These are phyloP conservation scores for Rutstroemia sp. DNA, from an alignment of 2,329 filamentous ascomycete species.

Conservation along the genomic window DNA sequence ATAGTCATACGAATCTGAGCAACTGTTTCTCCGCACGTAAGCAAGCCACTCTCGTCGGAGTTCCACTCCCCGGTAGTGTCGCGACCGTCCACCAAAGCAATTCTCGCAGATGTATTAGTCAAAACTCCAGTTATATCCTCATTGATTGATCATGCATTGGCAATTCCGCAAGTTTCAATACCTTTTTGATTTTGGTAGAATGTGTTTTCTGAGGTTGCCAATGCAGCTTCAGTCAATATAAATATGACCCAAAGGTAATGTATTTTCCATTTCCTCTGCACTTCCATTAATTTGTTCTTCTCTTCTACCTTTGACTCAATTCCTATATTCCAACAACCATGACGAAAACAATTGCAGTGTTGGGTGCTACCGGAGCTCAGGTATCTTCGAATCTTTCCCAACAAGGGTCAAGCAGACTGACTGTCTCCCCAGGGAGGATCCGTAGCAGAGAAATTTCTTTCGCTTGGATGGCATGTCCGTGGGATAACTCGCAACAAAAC, in stretches of 20 bases:
- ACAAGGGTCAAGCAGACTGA: neutral
- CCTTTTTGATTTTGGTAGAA: too few species aligned
- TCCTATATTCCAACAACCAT: neutral
- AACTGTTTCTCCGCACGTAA: neutral
- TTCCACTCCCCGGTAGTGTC: neutral
- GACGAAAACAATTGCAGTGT: neutral
- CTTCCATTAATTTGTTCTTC: too few species aligned
- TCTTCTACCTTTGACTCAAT: too few species aligned
- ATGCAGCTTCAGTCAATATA: too few species aligned
- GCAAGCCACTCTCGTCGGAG: neutral
- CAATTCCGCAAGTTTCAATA: too few species aligned
- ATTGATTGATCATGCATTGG: too few species aligned
- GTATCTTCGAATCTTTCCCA: neutral
- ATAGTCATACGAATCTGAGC: too few species aligned
- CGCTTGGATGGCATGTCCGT: constrained; percentile 38
- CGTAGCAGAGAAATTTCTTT: constrained; percentile 38
- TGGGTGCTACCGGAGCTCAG: neutral
- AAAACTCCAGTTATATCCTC: too few species aligned
- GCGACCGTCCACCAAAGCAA: neutral
- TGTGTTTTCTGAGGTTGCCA: too few species aligned
- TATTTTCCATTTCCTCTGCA: too few species aligned
- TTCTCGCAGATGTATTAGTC: too few species aligned
- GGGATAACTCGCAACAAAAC: constrained; percentile 40
- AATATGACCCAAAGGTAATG: too few species aligned
- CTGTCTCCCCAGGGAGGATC: constrained; percentile 35